Evolutionary conservation across 2,329 filamentous ascomycete genomes (phyloP), one percentile per base, ranked within the genome.

Genomic region (Calonectria pseudoreteaudii): DNA sequence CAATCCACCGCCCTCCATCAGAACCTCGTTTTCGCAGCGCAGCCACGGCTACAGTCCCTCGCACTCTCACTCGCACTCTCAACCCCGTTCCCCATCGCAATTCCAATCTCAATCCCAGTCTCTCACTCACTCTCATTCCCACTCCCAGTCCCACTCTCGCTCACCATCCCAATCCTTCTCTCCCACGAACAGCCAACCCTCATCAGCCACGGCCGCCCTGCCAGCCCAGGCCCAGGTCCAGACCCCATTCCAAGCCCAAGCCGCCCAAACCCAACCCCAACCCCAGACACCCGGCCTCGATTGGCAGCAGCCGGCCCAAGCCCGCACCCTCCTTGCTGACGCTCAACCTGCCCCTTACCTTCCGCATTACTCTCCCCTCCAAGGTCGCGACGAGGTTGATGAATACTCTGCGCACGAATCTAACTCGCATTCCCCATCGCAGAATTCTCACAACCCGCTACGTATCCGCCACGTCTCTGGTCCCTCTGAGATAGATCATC

Each of bases 391-490:
- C 78, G 86, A 86, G 73, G 79, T 82, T 73, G 82, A 85, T 74
- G 81, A 85, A 74, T 80, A 85, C 74, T 79, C 80, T 68, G 76
- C 81, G 73, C 78, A 83, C 75, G 83, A 81, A 77, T 83, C 86
- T 83, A 86, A 86, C 84, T 83, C 84, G 76, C 82, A 85, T 67
- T 77, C 82, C 68, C 81, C 82, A 70, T 80, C 80, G 75, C 86
- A 88, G 85, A 85, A 84, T 76, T 85, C 85, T 70, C 84, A 84
- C 77, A 76, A 80, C 53, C 75, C 79, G 23, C 76, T 79, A 74
- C 87, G 86, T 30, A 87, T 90, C 76, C 88, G 88, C 72, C 86
- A 87, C 73, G 85, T 90, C n/a, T 84, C 85, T 70, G 80, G 84
- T 70, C 86, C 69, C 34, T 86, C 56, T 49, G 87, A 89, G 76